Conservation (phyloP, 2,329 filamentous ascomycete genomes). For the Pseudogymnoascus sp. region DNA sequence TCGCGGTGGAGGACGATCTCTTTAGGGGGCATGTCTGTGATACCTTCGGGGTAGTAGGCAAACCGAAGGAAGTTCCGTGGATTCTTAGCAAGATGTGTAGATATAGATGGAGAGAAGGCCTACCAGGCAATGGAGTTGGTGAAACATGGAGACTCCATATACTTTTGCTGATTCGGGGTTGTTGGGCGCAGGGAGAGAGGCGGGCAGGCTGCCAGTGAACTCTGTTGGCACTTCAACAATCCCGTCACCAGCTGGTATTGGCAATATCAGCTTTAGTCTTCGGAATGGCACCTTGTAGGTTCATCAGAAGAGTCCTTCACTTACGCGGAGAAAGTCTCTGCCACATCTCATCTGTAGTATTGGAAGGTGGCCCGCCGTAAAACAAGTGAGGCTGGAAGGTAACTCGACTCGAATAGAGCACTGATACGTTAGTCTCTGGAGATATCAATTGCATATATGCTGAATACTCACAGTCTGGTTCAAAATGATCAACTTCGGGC, state of each 20-base stretch:
- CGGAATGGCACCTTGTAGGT: background rate
- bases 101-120: background rate
- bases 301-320: background rate
- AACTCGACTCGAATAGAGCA: background rate
- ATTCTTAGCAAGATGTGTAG: background rate
- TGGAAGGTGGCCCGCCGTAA: background rate
- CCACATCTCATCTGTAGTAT: background rate
- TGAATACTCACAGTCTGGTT: background rate
- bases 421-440: background rate
- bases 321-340: background rate
- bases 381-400: background rate
- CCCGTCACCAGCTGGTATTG: background rate
- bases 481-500: background rate
- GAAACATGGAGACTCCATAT: conserved; percentile 15
- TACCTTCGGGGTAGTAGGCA: background rate
- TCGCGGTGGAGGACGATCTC: conserved; percentile 10
- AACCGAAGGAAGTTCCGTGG: background rate
- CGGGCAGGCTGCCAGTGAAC: background rate
- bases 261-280: background rate
- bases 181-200: background rate
- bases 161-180: conserved; percentile 10
- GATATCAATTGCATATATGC: background rate
- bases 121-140: conserved; percentile 14
- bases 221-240: background rate
- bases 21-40: background rate